Base-by-base conservation (phyloP, 495 filamentous ascomycete species). In the Penicillium mononematosum region DNA sequence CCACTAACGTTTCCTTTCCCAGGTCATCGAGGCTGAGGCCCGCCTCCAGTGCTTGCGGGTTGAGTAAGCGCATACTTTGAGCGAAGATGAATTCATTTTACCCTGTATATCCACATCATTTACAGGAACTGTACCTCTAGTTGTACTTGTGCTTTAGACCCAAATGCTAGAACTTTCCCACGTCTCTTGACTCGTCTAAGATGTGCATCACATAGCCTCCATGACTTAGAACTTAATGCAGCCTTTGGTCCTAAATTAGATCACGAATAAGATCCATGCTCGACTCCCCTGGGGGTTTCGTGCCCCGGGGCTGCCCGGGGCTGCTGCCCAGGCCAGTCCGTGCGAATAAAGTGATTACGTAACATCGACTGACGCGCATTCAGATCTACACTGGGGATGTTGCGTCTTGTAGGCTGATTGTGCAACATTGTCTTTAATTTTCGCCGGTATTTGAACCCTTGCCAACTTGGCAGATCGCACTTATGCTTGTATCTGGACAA, bases 1-100 rank as follows among this genome's bases (percentile, higher is more conserved):
- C 52, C 6, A 55, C 67, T 74, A 19, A 39, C 38, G 34, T 11
- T 47, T 22, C 50, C 16, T 4, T 53, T 10, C 44, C 45, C 56
- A 78, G 77, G 77, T 79, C 16, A 79, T 80, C 46, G 76, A 78
- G 64, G 77, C 76, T 19, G 76, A 80, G 59, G 77, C 77, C 32
- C 75, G 77, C 10, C 73, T 80, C 46, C 77, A 80, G 64, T 78
- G 77, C 64, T 67, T 80, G 61, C 64, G 77, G 49, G 77, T 80
- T 58, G 75, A 80, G 64, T 80, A 76, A 68, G 68, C 56, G 56
- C 63, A 68, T 69, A 60, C 63, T 55, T 53, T 61, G 62, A 67
- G 66, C 64, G 59, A 62, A 70, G 39, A 50, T 60, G 61, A 59
- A 68, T 71, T 64, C 54, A 61, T 57, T 59, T 60, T 66, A 69